Conservation (phyloP, 768 basidiomycete genomes). For the Russula ochroleuca region DNA sequence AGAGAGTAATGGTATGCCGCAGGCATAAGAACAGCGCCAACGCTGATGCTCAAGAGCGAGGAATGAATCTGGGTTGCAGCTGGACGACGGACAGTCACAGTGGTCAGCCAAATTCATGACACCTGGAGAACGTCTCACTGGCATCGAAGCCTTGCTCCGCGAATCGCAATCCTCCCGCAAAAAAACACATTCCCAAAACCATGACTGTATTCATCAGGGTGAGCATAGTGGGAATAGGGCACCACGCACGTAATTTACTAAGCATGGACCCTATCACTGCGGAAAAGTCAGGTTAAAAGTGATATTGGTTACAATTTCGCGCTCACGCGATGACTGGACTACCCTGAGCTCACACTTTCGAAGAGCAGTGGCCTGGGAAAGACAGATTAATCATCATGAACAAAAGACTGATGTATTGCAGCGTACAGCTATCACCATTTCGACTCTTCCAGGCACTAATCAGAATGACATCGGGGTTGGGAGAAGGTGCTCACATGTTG, state of each 20-base stretch:
- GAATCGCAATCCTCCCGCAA: slow-evolving; percentile 72
- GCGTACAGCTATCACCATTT: slow-evolving; percentile 69
- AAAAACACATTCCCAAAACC: slow-evolving; percentile 81
- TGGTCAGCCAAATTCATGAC: background rate
- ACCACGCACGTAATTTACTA: slow-evolving; percentile 58
- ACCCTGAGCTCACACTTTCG: slow-evolving; percentile 76
- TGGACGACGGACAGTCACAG: slow-evolving; percentile 29
- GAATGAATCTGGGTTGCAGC: slow-evolving; percentile 72
- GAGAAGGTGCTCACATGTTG: slow-evolving; percentile 50
- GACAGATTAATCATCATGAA: background rate
- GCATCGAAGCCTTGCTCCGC: slow-evolving; percentile 75
- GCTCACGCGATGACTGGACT: slow-evolving; percentile 74
- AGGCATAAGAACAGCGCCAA: slow-evolving; percentile 73
- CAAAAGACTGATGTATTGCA: background rate
- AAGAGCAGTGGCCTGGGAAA: slow-evolving; percentile 65
- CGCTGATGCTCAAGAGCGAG: slow-evolving; percentile 68
- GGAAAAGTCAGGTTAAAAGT: slow-evolving; percentile 14
- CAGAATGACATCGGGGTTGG: slow-evolving; percentile 1
- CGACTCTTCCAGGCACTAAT: slow-evolving; percentile 37
- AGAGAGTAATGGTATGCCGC: slow-evolving; percentile 71
- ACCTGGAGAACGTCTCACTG: slow-evolving; percentile 41
- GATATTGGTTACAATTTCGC: background rate
- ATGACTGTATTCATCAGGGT: slow-evolving; percentile 48
- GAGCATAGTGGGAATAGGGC: slow-evolving; percentile 12
- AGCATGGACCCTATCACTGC: slow-evolving; percentile 79